Base-by-base conservation (phyloP, 176 grass and related monocot genomes). In the Chloris gayana region DNA sequence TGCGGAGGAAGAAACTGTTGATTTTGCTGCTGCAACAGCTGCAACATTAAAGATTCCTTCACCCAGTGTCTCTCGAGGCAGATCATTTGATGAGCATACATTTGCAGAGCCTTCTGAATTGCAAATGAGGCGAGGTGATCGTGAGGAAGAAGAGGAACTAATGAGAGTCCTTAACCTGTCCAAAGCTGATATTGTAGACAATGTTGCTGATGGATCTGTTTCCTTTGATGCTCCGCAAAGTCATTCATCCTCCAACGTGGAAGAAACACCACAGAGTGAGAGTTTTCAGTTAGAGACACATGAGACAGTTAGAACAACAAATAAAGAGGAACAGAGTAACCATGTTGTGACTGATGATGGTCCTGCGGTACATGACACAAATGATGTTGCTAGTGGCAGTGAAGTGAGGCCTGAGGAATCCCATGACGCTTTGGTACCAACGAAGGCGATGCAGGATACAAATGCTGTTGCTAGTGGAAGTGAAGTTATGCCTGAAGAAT, bases 71-170 rank as follows among this genome's bases (percentile, higher is more conserved):
- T 90, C 88, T 72, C 85, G 77, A 57, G 97, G 82, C 57, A 89
- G 35, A 86, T 93, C 97, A 75, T 96, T 93, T 88, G 91, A 99
- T 85, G 90, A 93, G 39, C 77, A 44, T 76, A 83, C 84, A 77
- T 37, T 92, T 45, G 32, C 80, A 69, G 67, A 70, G 37, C 9
- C 92, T 73, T 32, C 50, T 78, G 80, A 87, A 41, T 44, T 86
- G 75, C 72, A 76, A 31, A 91, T 13, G 68, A 81, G 88, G 49
- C 80, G 70, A 83, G 97, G 97, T 24, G 93, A 99, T 50, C 79
- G 85, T 25, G 84, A 99, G 78, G 97, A 99, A 87, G 91, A 91
- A 84, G 97, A 96, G 70, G 97, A 99, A 86, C 82, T 99, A 29
- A 87, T 67, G 78, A 85, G 93, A 71, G 87, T 74, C 57, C 90